Base-by-base conservation (phyloP, 352 stramenopile genomes). In the Phytophthora parvispora region DNA sequence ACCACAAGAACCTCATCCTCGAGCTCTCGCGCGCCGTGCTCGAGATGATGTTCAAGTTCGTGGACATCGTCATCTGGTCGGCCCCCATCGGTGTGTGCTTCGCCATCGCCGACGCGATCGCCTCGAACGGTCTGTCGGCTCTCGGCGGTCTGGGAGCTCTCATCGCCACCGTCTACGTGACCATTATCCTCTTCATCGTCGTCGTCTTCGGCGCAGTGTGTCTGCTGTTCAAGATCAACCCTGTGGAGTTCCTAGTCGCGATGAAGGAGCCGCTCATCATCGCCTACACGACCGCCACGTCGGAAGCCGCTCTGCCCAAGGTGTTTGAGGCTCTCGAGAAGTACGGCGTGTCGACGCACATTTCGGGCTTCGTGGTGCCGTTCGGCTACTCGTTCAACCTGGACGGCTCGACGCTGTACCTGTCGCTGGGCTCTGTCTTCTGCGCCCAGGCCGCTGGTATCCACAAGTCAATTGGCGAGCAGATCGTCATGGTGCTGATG, bases 351-450 rank as follows among this genome's bases (percentile, higher is more conserved):
- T 71, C 71, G 1, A 60, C 67, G 18, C 71, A 83, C 54, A 72
- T 86, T 29, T 70, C 67, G 43, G 68, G 64, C 1, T 83, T 86
- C 40, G 74, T 86, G 6, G 75, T 86, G 25, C 74, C 74, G 1
- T 83, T 83, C 59, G 78, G 78, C 25, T 86, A 83, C 64, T 86
- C 78, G 64, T 83, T 86, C 64, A 86, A 86, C 69, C 40, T 83
- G n/a, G 78, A 86, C 22, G 78, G 61, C 13, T 72, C 62, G 22
- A 77, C 78, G 9, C 42, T 86, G 15, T 78, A 83, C 66, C 20
- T 83, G 24, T 74, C 78, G 10, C 52, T 86, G 4, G 64, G 59
- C 15, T 64, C 75, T 6, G 64, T 86, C 32, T 86, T 86, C 43
- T 86, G 78, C 20, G 78, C 78, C 1, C 78, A 86, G 50, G 78